Evolutionary conservation across 2,329 filamentous ascomycete genomes (phyloP).

Genomic region (Xylaria sp.): DNA sequence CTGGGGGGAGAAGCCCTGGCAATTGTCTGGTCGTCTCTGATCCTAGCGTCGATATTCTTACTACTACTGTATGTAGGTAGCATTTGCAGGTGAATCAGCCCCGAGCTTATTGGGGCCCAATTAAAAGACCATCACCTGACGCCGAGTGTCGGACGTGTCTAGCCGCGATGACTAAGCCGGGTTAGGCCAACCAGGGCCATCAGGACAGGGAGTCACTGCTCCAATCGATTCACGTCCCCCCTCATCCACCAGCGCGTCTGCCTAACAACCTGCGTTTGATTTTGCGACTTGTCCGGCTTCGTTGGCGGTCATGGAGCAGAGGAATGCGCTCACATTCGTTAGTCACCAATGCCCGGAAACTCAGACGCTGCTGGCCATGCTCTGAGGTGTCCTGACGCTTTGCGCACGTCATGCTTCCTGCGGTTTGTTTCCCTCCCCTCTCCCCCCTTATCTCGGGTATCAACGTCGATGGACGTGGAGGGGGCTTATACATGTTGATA

Average conservation of each 20-base stretch:
- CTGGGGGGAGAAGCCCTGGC: too few relatives aligned
- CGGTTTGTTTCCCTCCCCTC: constrained; percentile 24
- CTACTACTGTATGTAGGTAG: background rate
- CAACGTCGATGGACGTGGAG: constrained; percentile 6
- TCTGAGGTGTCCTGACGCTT: constrained; percentile 30
- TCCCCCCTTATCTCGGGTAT: constrained; percentile 14
- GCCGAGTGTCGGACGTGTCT: constrained; percentile 11
- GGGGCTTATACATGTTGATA: constrained; percentile 13
- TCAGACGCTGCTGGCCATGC: constrained; percentile 36
- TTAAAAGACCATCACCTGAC: constrained; percentile 24
- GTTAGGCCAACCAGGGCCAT: background rate
- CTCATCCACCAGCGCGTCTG: constrained; percentile 22
- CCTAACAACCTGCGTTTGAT: constrained; percentile 23
- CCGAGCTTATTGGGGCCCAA: background rate
- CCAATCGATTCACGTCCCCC: constrained; percentile 1
- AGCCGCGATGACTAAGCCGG: constrained; percentile 14
- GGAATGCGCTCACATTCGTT: constrained; percentile 16
- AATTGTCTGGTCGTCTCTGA: background rate
- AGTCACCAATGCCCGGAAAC: constrained; percentile 31
- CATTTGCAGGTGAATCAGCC: constrained; percentile 11
- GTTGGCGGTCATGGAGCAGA: constrained; percentile 34
- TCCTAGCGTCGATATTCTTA: constrained; percentile 1
- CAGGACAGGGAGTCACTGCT: background rate
- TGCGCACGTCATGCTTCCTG: constrained; percentile 17
- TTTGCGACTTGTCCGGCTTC: constrained; percentile 13